Conservation (phyloP, 2,329 filamentous ascomycete genomes). For the Truncatella angustata region DNA sequence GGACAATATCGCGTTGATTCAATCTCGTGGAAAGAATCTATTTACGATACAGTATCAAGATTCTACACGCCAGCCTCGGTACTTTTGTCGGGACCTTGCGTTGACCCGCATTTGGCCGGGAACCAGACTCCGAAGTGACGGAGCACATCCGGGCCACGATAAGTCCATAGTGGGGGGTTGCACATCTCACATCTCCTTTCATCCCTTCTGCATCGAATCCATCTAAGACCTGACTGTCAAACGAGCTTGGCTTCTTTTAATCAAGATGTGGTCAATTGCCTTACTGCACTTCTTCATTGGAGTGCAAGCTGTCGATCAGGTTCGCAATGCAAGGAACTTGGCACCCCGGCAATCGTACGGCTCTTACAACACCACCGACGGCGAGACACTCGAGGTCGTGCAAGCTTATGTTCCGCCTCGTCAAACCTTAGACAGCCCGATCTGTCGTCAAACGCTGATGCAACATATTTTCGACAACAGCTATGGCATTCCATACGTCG, state of each 20-base stretch:
- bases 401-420: conserved; percentile 25
- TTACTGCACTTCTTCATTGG: neutral
- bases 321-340: neutral
- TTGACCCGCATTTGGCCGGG: neutral
- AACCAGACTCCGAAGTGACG: neutral
- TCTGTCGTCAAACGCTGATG: conserved; percentile 22
- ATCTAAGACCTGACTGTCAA: too few relatives aligned
- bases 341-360: neutral
- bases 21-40: neutral
- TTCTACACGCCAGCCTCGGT: too few relatives aligned
- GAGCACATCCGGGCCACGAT: neutral
- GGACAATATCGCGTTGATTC: neutral
- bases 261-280: neutral
- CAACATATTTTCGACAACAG: conserved; percentile 25
- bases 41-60: too few relatives aligned
- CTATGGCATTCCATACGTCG: conserved; percentile 26
- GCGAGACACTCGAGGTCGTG: conserved; percentile 21
- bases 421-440: conserved; percentile 14
- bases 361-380: neutral
- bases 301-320: neutral
- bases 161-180: neutral
- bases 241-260: too few relatives aligned
- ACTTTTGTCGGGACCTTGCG: neutral
- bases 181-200: neutral
- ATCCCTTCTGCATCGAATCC: neutral